Conservation (phyloP, 1,284 basidiomycete species). For the Microstroma glucosiphilum region DNA sequence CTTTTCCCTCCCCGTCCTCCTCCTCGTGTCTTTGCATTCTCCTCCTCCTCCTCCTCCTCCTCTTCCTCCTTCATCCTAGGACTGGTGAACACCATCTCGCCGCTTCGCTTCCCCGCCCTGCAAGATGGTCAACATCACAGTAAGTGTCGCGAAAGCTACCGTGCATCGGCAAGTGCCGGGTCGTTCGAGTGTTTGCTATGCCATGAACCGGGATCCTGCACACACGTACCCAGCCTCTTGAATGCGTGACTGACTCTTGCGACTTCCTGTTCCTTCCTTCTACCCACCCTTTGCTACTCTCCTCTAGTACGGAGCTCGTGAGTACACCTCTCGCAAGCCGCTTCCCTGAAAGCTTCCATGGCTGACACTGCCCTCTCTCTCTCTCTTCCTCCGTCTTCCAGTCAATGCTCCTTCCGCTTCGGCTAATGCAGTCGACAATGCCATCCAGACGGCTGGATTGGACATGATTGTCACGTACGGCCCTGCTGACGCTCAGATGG, state of each 20-base stretch:
- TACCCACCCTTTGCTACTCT: slow-evolving; percentile 8
- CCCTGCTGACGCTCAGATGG: slow-evolving; percentile 18
- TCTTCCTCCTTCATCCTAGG: background rate
- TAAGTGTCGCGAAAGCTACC: background rate
- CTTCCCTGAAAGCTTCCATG: background rate
- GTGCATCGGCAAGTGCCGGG: background rate
- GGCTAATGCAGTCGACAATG: slow-evolving; percentile 2
- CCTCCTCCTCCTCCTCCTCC: background rate
- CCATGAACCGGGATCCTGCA: background rate
- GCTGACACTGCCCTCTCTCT: background rate
- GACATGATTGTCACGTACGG: slow-evolving; percentile 45
- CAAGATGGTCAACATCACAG: slow-evolving; percentile 18
- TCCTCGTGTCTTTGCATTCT: background rate
- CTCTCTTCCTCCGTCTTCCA: slow-evolving; percentile 1
- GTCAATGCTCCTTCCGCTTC: slow-evolving; percentile 12
- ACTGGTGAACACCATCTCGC: background rate
- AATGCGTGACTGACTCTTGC: slow-evolving; percentile 8
- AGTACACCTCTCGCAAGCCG: background rate
- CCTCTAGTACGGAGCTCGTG: slow-evolving; percentile 10
- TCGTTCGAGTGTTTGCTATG: no score
- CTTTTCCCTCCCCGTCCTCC: background rate
- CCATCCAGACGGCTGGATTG: slow-evolving; percentile 25
- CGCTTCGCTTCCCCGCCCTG: background rate
- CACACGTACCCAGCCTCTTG: background rate
- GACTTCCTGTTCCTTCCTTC: slow-evolving; percentile 18